Evolutionary conservation across 108 stramenopile species (phyloP).

Genomic region (Discostella pseudostelligera): DNA sequence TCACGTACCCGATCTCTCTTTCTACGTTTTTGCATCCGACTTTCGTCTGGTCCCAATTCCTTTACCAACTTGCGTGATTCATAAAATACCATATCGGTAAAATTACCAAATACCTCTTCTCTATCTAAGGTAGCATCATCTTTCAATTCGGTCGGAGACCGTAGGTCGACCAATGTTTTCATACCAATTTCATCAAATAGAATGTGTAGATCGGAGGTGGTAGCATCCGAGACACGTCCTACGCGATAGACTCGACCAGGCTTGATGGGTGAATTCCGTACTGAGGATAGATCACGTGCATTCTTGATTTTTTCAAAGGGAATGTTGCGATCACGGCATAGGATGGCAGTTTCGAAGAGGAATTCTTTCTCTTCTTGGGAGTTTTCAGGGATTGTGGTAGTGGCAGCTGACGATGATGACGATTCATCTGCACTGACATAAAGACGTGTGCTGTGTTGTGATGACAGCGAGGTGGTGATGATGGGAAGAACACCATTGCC

Average conservation of each 20-base stretch:
- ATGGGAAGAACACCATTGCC: no score
- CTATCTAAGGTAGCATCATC: constrained; percentile 75
- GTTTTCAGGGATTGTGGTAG: constrained; percentile 12
- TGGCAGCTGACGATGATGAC: no score
- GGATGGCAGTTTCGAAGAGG: constrained; percentile 43
- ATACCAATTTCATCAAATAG: constrained; percentile 65
- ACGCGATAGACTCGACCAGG: constrained; percentile 75
- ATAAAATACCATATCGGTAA: constrained; percentile 72
- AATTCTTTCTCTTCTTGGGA: constrained; percentile 50
- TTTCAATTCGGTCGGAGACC: constrained; percentile 83
- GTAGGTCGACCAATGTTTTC: constrained; percentile 82
- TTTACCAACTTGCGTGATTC: constrained; percentile 60
- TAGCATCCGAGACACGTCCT: constrained; percentile 85
- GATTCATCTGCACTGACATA: not conserved
- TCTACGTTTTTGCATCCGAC: constrained; percentile 49
- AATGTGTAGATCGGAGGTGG: constrained; percentile 64
- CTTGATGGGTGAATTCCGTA: constrained; percentile 64
- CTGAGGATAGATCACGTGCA: constrained; percentile 84
- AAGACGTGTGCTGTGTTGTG: no score
- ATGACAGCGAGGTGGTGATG: no score
- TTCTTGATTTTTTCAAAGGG: constrained; percentile 84
- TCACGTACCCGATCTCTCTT: constrained; percentile 33
- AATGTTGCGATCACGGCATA: constrained; percentile 76
- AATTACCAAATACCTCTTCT: constrained; percentile 66
- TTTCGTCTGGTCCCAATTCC: constrained; percentile 58